These are phyloP conservation scores for Hygrophila difformis DNA, from an alignment of 257 asterid genomes.

Conservation along the genomic window DNA sequence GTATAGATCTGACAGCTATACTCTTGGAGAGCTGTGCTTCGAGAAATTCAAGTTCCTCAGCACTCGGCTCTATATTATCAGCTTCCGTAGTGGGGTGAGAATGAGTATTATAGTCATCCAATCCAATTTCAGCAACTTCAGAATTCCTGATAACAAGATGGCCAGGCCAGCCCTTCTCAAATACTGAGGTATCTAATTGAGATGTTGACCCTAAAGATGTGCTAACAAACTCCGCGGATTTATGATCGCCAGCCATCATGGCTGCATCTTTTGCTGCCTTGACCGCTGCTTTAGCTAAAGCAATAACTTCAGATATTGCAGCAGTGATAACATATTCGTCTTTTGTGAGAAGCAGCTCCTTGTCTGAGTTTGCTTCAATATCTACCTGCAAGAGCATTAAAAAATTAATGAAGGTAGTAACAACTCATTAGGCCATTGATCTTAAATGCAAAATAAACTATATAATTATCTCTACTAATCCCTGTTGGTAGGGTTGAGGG, in stretches of 20 bases:
- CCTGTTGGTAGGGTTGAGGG: too few relatives aligned
- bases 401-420: conserved; percentile 14
- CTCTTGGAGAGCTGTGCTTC: conserved; percentile 42
- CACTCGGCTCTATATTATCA: conserved; percentile 51
- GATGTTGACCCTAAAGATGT: conserved; percentile 12
- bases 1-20: conserved; percentile 70
- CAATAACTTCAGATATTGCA: conserved; percentile 90
- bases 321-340: conserved; percentile 75
- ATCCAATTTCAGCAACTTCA: conserved; percentile 34
- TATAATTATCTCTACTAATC: background rate
- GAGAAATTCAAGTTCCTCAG: conserved; percentile 62
- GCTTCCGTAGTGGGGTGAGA: conserved; percentile 28
- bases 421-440: background rate
- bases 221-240: conserved; percentile 22
- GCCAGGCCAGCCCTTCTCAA: conserved; percentile 24
- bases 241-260: conserved; percentile 34
- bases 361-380: conserved; percentile 25
- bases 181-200: conserved; percentile 16
- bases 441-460: background rate
- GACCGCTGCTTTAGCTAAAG: conserved; percentile 82
- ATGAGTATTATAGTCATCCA: conserved; percentile 17
- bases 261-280: conserved; percentile 86
- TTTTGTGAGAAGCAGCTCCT: conserved; percentile 42
- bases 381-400: conserved; percentile 41
- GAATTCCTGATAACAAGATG: conserved; percentile 25